Evolutionary conservation across 169 alveolate species (phyloP).

Genomic region (Plasmodium coatneyi): DNA sequence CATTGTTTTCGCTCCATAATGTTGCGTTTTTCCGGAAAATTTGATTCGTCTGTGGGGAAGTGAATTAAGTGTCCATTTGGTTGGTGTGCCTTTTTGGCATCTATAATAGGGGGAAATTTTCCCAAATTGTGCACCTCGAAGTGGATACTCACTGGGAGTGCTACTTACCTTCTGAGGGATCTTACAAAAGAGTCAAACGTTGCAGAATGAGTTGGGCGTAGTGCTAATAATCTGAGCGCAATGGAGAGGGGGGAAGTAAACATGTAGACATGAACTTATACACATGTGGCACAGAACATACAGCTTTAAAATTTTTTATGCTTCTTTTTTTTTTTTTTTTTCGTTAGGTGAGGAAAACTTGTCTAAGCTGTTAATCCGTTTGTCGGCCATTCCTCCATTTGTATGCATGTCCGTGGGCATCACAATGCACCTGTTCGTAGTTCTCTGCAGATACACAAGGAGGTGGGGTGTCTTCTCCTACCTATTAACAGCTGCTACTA

Average conservation of each 20-base stretch:
- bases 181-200: neutral
- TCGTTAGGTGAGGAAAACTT: neutral
- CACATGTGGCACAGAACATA: neutral
- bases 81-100: neutral
- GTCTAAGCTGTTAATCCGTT: neutral
- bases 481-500: neutral
- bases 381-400: neutral
- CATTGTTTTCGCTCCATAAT: conserved; percentile 51
- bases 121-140: neutral
- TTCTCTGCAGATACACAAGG: neutral
- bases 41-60: neutral
- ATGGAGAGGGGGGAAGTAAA: neutral
- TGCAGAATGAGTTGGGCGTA: neutral
- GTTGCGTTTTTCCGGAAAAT: neutral
- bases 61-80: neutral
- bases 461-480: neutral
- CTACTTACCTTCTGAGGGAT: neutral
- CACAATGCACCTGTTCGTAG: neutral
- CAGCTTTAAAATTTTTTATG: neutral
- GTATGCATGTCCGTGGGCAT: neutral
- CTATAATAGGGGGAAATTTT: neutral
- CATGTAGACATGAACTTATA: neutral
- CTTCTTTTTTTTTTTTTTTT: neutral
- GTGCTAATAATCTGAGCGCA: neutral
- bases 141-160: neutral